These are phyloP conservation scores for Hordeum marinum DNA, from an alignment of 176 grass and related monocot species.

Conservation along the genomic window DNA sequence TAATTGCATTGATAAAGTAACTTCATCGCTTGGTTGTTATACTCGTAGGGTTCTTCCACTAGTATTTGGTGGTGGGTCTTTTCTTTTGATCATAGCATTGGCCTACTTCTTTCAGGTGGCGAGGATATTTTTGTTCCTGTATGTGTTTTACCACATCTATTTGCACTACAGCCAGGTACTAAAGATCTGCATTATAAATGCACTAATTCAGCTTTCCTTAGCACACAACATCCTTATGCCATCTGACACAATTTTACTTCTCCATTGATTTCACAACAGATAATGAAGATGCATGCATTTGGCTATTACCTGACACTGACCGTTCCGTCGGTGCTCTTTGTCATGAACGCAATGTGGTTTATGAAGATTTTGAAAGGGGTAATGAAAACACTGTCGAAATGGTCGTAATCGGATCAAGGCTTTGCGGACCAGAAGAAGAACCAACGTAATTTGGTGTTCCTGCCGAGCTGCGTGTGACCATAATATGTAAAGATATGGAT, in stretches of 20 bases:
- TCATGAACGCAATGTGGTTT: slow-evolving; percentile 93
- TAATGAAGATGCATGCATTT: slow-evolving; percentile 70
- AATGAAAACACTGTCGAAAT: slow-evolving; percentile 70
- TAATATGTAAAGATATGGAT: slow-evolving; percentile 20
- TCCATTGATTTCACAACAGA: slow-evolving; percentile 39
- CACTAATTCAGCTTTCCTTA: slow-evolving; percentile 13
- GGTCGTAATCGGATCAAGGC: slow-evolving; percentile 32
- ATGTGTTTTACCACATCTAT: slow-evolving; percentile 88
- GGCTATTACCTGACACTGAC: slow-evolving; percentile 57
- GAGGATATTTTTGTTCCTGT: slow-evolving; percentile 93
- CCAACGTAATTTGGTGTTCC: not conserved
- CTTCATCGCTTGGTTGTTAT: not conserved
- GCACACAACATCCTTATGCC: not conserved
- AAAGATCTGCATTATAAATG: not conserved
- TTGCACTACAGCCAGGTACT: slow-evolving; percentile 83
- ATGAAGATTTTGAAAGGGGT: slow-evolving; percentile 87
- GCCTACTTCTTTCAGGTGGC: slow-evolving; percentile 56
- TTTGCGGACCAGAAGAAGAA: not conserved
- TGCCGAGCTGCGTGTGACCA: not conserved
- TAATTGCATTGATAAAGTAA: not conserved
- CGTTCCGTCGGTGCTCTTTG: slow-evolving; percentile 60
- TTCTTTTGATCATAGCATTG: slow-evolving; percentile 23
- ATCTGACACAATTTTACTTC: slow-evolving; percentile 18
- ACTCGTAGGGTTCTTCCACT: not conserved
- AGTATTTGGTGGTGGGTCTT: not conserved